These are phyloP conservation scores for Diaporthe destruens DNA, from an alignment of 2,329 filamentous ascomycete species.

Conservation along the genomic window DNA sequence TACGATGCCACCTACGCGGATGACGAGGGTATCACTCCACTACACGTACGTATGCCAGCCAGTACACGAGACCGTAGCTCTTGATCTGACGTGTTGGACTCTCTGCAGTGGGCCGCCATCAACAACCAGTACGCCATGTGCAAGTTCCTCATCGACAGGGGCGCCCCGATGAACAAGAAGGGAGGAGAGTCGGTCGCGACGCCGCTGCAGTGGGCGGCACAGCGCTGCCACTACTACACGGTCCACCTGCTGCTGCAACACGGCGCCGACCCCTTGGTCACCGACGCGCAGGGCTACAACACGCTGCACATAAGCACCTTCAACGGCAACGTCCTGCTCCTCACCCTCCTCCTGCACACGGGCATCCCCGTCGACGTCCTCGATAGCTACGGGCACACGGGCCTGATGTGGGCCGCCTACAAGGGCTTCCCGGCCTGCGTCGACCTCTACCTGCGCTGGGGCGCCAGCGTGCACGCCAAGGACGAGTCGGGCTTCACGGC, in stretches of 20 bases:
- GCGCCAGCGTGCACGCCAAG: conserved; percentile 88
- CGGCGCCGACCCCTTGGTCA: conserved; percentile 92
- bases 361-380: conserved; percentile 93
- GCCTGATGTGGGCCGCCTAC: conserved; percentile 98
- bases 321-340: conserved; percentile 92
- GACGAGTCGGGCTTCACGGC: conserved; percentile 96
- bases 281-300: conserved; percentile 97
- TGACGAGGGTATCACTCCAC: conserved; percentile 92
- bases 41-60: conserved; percentile 87
- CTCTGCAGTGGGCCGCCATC: conserved; percentile 90
- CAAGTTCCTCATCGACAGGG: conserved; percentile 87
- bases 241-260: conserved; percentile 92
- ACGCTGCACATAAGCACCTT: conserved; percentile 97
- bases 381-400: conserved; percentile 91
- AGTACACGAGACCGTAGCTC: too few species aligned
- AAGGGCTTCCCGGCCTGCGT: conserved; percentile 95
- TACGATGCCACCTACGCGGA: conserved; percentile 87
- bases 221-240: conserved; percentile 96
- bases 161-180: conserved; percentile 93
- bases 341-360: conserved; percentile 91
- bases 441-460: conserved; percentile 93
- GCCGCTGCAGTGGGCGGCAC: conserved; percentile 95
- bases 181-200: conserved; percentile 96
- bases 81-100: conserved; percentile 8
- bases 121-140: conserved; percentile 99